Percentiles rank a stretch among this genome's conserved stretches.
phyloP scores from a whole-genome alignment of 2,329 filamentous ascomycete species.

The Pseudomassariella vexata region DNA sequence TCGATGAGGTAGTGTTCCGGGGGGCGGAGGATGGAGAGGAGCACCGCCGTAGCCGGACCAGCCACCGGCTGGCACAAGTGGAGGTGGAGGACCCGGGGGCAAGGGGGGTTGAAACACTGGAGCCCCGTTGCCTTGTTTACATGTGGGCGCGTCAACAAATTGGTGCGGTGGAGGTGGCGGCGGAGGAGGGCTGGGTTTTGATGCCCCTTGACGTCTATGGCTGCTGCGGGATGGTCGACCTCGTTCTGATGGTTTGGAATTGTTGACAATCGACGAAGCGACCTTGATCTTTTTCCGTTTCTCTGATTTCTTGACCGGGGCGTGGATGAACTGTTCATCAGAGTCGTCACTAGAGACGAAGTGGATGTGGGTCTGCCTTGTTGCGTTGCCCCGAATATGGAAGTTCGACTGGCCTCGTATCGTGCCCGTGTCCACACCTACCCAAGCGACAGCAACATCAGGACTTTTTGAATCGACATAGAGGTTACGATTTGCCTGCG shows the following conservation, averaged over 20 bases:
- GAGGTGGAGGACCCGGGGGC: conserved; percentile 4
- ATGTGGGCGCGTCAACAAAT: too few relatives aligned
- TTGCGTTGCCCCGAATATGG: conserved; percentile 20
- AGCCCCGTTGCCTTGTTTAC: not conserved
- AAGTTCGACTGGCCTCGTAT: conserved; percentile 10
- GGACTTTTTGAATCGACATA: conserved; percentile 43
- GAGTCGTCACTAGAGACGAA: conserved; percentile 27
- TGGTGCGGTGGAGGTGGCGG: conserved; percentile 2
- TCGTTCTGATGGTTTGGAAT: conserved; percentile 2
- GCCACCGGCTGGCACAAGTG: conserved; percentile 1
- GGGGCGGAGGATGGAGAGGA: too few relatives aligned
- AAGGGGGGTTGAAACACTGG: conserved; percentile 4
- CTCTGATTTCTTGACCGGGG: conserved; percentile 15
- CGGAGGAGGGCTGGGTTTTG: conserved; percentile 3
- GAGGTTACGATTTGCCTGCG: conserved; percentile 37
- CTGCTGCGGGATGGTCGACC: not conserved
- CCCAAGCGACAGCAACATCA: conserved; percentile 29
- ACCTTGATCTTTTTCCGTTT: conserved; percentile 19
- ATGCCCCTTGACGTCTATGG: not conserved
- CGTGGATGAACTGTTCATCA: conserved; percentile 23
- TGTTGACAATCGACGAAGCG: conserved; percentile 18
- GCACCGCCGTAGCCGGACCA: too few relatives aligned
- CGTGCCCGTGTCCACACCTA: conserved; percentile 7
- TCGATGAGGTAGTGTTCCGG: not conserved
- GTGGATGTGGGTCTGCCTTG: conserved; percentile 19